A percentile compares a stretch with the other conserved stretches of the same genome.
Conservation (phyloP, 2,329 filamentous ascomycete species). For the Nemania abortiva region DNA sequence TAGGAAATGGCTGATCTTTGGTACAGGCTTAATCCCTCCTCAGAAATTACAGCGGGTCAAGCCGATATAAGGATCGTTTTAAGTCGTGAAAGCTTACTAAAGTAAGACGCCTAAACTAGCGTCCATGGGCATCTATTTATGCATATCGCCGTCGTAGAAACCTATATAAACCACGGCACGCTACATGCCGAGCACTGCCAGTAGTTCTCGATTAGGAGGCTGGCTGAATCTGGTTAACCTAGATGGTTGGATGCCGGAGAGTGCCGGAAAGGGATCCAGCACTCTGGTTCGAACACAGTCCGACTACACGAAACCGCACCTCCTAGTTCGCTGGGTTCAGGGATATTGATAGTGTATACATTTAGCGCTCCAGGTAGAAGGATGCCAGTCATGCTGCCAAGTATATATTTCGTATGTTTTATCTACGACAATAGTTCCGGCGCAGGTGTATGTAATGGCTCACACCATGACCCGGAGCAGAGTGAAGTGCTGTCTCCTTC, state of each 20-base stretch:
- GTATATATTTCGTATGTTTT: background rate
- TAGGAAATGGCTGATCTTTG: constrained; percentile 4
- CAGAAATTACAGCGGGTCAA: constrained; percentile 10
- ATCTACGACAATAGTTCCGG: background rate
- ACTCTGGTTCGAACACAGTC: constrained; percentile 17
- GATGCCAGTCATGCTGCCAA: constrained; percentile 2
- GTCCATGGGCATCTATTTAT: constrained; percentile 1
- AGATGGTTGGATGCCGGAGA: constrained; percentile 10
- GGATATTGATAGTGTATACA: background rate
- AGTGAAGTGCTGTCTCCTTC: background rate
- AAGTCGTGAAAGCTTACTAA: constrained; percentile 28
- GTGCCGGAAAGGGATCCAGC: constrained; percentile 23
- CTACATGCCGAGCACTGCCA: background rate
- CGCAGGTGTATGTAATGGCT: background rate
- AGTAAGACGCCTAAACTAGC: background rate
- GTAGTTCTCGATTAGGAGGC: background rate
- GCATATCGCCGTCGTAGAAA: background rate
- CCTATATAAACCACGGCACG: constrained; percentile 6
- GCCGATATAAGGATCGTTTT: background rate
- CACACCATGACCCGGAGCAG: background rate
- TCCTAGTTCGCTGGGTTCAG: constrained; percentile 3
- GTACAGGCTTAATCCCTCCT: constrained; percentile 8
- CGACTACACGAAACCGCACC: constrained; percentile 16
- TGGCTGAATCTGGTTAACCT: too few species aligned
- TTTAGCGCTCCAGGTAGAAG: background rate